Evolutionary conservation across 2,329 filamentous ascomycete species (phyloP), one percentile per base, ranked within the genome.

Genomic region (Pseudogymnoascus sp.): DNA sequence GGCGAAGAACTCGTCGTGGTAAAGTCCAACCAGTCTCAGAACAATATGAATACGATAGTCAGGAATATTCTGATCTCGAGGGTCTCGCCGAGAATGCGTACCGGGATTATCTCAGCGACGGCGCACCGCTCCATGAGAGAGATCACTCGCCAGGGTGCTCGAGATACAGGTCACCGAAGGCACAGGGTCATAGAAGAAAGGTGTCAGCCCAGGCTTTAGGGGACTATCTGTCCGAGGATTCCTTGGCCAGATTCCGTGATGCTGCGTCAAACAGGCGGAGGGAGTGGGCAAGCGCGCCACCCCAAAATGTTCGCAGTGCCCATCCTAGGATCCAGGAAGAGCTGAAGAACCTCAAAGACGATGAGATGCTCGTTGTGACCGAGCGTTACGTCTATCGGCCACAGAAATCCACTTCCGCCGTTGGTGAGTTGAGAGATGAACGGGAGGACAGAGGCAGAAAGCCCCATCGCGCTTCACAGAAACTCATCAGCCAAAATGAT

Each of bases 321-420:
- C 35, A 41, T 35, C 33, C 33, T 29, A 23, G 26, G 35, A 41
- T 60, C 3, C 58, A 38, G 12, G 35, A 60, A 38, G 58, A 38
- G n/a, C 11, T 60, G 58, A 38, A 26, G 12, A 41, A 26, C 14
- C 33, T 38, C 33, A 41, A 39, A 52, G 37, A 39, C 10, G 62
- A 49, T 31, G 59, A 63, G 62, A 37, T 43, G 35, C 19, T 63
- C 6, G 59, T 61, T 35, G 41, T 61, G 4, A 61, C 37, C 4
- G 62, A 63, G 59, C 35, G 58, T 19, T 63, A 61, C 35, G 62
- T 61, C 16, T 63, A 63, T 19, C 49, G 61, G 7, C 61, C 55
- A 55, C 49, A 33, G 49, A 55, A 55, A 55, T 12, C 26, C 3
- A 14, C n/a, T 16, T 21, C 29, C 16, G 29, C n/a, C n/a, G 29